Base-by-base conservation (phyloP, 1,139 yeast species). In the Saccharomyces hybrid region DNA sequence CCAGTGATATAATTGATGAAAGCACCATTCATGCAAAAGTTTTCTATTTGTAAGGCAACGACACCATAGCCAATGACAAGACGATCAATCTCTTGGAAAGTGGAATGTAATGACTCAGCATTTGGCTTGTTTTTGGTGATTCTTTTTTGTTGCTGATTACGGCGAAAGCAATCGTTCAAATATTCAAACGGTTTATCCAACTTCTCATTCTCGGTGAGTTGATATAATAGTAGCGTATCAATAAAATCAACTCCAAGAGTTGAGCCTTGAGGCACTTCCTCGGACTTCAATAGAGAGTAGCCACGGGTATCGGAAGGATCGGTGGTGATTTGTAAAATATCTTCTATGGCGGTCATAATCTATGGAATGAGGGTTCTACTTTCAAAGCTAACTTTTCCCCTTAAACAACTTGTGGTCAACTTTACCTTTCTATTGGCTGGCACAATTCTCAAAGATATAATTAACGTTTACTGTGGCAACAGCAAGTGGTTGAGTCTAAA, bases 31-130 rank as follows among this genome's bases (percentile, higher is more conserved):
- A 64, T 50, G 14, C 68, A 62, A 50, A 70, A 70, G 30, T 66
- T 69, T 49, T 68, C 69, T 8, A 84, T 79, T 66, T 84, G 89
- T 64, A 88, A 82, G 41, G 86, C 72, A 41, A 88, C 83, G 38
- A 84, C 75, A 0, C 89, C 89, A 69, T 84, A 88, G 25, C 87
- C 83, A 14, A 86, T 75, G 13, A 83, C 70, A 50, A 84, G 73
- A 51, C 83, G 71, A 50, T 80, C 75, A 31, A 82, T 72, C 56
- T 82, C 82, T 53, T 75, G 74, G 52, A 83, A 69, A 3, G 82
- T 62, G 2, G 66, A 67, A 1, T 62, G 49, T 46, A 82, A 81
- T 16, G 67, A 63, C 2, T 71, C 73, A 55, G 72, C 51, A 8
- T 57, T 52, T 1, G 50, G 34, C 25, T 50, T 54, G 25, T 56